These are phyloP conservation scores for Gyrodon lividus DNA, from an alignment of 768 basidiomycete genomes.

Conservation along the genomic window DNA sequence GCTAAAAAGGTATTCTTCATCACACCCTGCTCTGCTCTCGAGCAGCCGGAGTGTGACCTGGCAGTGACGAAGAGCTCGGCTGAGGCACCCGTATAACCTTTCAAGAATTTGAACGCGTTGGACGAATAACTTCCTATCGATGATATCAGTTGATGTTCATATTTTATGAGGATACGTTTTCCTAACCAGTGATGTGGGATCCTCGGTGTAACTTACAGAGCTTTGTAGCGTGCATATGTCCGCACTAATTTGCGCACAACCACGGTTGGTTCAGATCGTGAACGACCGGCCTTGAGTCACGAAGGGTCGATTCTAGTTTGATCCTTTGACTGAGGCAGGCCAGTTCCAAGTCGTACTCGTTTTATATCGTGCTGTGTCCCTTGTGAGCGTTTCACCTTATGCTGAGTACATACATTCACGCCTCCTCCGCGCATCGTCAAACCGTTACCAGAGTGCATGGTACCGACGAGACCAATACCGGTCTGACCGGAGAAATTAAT, in stretches of 20 bases:
- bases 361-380: constrained; percentile 6
- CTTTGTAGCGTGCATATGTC: constrained; percentile 14
- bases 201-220: constrained; percentile 7
- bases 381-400: neutral
- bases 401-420: constrained; percentile 5
- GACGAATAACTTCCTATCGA: constrained; percentile 11
- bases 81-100: constrained; percentile 19
- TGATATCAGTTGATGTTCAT: neutral
- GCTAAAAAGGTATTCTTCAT: too few species aligned
- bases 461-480: neutral
- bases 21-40: neutral
- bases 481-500: neutral
- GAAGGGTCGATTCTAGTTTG: constrained; percentile 11
- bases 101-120: constrained; percentile 15
- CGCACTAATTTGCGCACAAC: constrained; percentile 15
- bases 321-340: constrained; percentile 16
- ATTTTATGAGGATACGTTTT: neutral
- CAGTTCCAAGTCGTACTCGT: constrained; percentile 11
- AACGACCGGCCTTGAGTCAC: constrained; percentile 13
- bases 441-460: constrained; percentile 3
- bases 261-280: constrained; percentile 6
- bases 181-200: constrained; percentile 15
- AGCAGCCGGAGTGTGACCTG: constrained; percentile 17
- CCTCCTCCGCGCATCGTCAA: constrained; percentile 4
- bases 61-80: constrained; percentile 21